These are phyloP conservation scores for Penicillium herquei DNA, from an alignment of 495 filamentous ascomycete species.

Conservation along the genomic window DNA sequence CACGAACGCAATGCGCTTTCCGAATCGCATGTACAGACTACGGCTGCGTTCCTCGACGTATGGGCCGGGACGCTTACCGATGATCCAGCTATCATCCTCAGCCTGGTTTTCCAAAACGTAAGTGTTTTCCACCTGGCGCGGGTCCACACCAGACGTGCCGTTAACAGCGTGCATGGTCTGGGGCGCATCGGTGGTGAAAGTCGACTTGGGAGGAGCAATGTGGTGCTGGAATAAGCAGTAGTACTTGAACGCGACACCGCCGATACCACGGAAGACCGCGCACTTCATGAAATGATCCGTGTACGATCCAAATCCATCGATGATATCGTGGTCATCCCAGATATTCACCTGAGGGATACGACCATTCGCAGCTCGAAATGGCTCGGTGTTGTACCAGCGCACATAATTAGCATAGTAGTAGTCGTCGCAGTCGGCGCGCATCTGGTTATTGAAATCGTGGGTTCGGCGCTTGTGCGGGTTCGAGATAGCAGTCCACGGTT, in stretches of 20 bases:
- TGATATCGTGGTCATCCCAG: conserved; percentile 93
- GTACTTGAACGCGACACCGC: conserved; percentile 82
- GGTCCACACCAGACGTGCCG: conserved; percentile 56
- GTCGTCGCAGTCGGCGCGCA: conserved; percentile 77
- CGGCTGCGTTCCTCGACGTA: conserved; percentile 81
- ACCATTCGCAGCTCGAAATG: conserved; percentile 79
- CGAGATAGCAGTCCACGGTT: conserved; percentile 72
- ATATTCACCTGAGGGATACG: conserved; percentile 91
- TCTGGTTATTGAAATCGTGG: conserved; percentile 68
- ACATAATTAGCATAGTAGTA: conserved; percentile 92
- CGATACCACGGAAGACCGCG: conserved; percentile 86
- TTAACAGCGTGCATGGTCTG: conserved; percentile 50
- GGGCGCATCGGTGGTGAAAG: conserved; percentile 71
- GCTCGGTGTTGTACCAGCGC: conserved; percentile 78
- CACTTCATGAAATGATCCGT: conserved; percentile 93
- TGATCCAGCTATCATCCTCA: conserved; percentile 74
- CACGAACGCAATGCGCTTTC: conserved; percentile 77
- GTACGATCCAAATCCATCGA: conserved; percentile 92
- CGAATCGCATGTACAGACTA: conserved; percentile 80
- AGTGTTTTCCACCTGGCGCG: conserved; percentile 63
- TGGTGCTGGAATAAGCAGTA: conserved; percentile 96
- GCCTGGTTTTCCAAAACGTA: conserved; percentile 60
- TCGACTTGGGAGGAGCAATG: conserved; percentile 73
- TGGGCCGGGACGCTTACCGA: conserved; percentile 69
- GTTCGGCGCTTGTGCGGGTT: conserved; percentile 81